A percentile compares a stretch with the other conserved stretches of the same genome.
Evolutionary conservation across 2,329 filamentous ascomycete species (phyloP).

Genomic region (Cercospora sesami): DNA sequence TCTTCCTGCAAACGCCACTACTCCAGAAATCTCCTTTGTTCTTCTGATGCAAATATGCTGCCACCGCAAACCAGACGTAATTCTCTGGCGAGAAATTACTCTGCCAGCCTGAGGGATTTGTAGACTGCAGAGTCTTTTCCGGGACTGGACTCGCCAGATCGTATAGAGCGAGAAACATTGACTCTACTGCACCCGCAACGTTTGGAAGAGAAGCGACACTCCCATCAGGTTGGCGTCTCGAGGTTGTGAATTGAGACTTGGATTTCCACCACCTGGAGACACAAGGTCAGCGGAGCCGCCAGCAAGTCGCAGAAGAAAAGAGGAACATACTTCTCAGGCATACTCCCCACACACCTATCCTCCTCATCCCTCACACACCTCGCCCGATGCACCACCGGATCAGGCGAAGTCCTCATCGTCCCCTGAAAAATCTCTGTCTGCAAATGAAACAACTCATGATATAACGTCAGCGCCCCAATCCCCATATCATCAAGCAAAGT

Average conservation of each 20-base stretch:
- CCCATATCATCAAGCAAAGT: not conserved
- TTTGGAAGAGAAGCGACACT: not conserved
- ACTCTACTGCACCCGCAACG: not conserved
- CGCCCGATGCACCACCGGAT: not conserved
- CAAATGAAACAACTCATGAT: not conserved
- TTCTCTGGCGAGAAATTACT: constrained; percentile 11
- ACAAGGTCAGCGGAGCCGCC: not conserved
- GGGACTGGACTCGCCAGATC: not conserved
- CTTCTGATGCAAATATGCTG: constrained; percentile 14
- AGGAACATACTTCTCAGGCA: not conserved
- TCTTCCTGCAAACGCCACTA: constrained; percentile 5
- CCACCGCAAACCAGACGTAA: constrained; percentile 15
- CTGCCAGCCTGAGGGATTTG: not conserved
- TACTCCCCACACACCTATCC: not conserved
- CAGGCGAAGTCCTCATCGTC: not conserved
- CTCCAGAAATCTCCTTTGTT: constrained; percentile 9
- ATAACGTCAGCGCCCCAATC: not conserved
- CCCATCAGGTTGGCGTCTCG: not conserved
- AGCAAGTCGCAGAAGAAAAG: not conserved
- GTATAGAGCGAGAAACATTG: not conserved
- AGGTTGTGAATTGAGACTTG: not conserved
- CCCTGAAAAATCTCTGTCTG: not conserved
- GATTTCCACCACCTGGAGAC: not conserved
- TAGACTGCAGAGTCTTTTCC: not conserved
- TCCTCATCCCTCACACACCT: not conserved